Evolutionary conservation across 2,329 filamentous ascomycete species (phyloP), one percentile per base, ranked within the genome.

Genomic region (Colletotrichum magnum): DNA sequence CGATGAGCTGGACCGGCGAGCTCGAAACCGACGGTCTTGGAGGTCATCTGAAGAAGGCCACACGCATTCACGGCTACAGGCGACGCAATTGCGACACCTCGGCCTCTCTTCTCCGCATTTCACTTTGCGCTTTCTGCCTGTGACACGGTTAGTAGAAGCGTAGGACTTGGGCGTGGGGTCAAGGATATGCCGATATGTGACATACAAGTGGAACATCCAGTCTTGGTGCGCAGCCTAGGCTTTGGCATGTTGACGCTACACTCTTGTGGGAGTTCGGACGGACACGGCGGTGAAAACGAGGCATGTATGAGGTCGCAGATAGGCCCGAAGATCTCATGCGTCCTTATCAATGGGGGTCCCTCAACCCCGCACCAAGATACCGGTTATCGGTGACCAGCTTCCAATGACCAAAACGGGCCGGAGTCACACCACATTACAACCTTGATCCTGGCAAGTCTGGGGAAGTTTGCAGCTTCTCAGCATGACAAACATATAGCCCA

Each of bases 41-140:
- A 59, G 57, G 43, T 59, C 43, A 5, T 50, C 45, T 0, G 26
- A 50, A 1, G 57, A 48, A 12, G 57, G 57, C 57, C 57, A 59
- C 7, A 24, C 15, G 0, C 57, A 59, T 13, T 50, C 43, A 15
- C 59, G 50, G 10, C 9, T 39, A 6, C 48, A 26, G 24, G 6
- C 24, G 16, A 13, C n/a, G 48, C 59, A 63, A n/a, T 63, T 63
- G 1, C 50, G 36, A 36, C 59, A 63, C 10, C 21, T 13, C 6
- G 59, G 59, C 21, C 21, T 56, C 26, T 63, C 15, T 54, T 63
- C 59, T 5, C 59, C 59, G 21, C 59, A 56, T 18, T 63, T 63
- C 21, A 63, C 48, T 16, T 54, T 53, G 15, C 59, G 18, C 24
- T 32, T 36, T 36, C 59, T 26, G 13, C 59, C 50, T 48, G 21